A percentile compares a stretch with the other conserved stretches of the same genome.
These are phyloP conservation scores for Trichopus zeylanicus DNA, from an alignment of 116 monocot genomes.

Conservation along the genomic window DNA sequence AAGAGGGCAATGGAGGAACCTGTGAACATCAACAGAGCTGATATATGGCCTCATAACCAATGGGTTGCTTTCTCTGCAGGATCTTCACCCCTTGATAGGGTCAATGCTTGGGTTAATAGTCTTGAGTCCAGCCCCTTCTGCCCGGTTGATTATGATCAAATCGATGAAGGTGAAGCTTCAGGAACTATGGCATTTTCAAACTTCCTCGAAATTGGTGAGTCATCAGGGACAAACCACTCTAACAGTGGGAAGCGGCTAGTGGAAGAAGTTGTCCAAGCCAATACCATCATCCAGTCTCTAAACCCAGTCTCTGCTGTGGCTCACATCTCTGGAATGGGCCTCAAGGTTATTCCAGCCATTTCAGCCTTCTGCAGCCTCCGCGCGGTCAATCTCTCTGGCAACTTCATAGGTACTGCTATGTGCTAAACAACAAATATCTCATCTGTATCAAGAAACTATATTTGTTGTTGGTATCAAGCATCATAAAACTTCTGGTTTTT, in stretches of 20 bases:
- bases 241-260: conserved; percentile 7
- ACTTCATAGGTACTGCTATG: conserved; percentile 70
- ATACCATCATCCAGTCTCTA: conserved; percentile 60
- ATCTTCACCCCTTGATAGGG: conserved; percentile 51
- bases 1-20: conserved; percentile 21
- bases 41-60: conserved; percentile 33
- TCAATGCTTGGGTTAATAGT: conserved; percentile 89
- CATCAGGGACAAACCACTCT: conserved; percentile 37
- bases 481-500: neutral
- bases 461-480: neutral
- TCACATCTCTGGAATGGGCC: conserved; percentile 74
- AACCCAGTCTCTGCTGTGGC: conserved; percentile 65
- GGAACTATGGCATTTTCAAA: neutral
- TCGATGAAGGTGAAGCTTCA: conserved; percentile 9
- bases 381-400: conserved; percentile 74
- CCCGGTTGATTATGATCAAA: conserved; percentile 7
- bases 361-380: conserved; percentile 70
- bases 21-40: neutral
- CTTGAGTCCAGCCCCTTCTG: conserved; percentile 26
- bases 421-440: neutral
- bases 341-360: conserved; percentile 74
- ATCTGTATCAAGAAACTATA: neutral
- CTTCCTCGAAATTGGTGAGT: conserved; percentile 43
- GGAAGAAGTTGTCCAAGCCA: conserved; percentile 64
- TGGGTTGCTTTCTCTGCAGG: conserved; percentile 73